Percentiles rank a stretch among this genome's conserved stretches.
phyloP scores from a whole-genome alignment of 441 rosid species.

The Eutrema salsugineum region DNA sequence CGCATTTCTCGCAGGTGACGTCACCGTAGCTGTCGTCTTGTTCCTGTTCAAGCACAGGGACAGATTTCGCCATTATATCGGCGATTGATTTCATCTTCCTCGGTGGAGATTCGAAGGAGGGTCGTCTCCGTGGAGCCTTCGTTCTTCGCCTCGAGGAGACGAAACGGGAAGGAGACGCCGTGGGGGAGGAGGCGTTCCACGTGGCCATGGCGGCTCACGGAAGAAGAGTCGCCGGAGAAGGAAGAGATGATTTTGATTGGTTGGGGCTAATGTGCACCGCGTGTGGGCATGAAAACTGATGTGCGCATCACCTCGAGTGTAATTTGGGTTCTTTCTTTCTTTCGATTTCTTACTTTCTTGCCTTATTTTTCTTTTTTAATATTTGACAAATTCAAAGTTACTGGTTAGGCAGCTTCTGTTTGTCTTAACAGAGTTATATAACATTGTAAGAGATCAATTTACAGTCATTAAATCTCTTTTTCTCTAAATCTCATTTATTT shows the following conservation, averaged over 20 bases:
- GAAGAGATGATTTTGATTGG: conserved; percentile 7
- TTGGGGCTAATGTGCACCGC: conserved; percentile 43
- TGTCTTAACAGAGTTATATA: not conserved
- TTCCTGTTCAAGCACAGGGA: conserved; percentile 39
- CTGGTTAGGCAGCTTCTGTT: not conserved
- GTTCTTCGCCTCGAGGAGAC: conserved; percentile 45
- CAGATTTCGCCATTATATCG: conserved; percentile 56
- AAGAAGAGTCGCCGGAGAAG: conserved; percentile 37
- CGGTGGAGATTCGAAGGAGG: conserved; percentile 46
- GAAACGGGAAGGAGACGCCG: conserved; percentile 33
- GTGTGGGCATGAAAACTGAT: conserved; percentile 41
- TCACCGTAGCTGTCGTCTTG: conserved; percentile 42
- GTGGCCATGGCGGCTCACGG: conserved; percentile 2
- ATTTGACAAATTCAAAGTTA: conserved; percentile 31
- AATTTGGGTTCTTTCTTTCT: conserved; percentile 2
- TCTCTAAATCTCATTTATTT: not conserved
- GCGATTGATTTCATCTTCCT: conserved; percentile 50
- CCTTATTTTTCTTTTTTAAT: not conserved
- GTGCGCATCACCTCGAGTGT: conserved; percentile 32
- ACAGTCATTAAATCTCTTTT: not conserved
- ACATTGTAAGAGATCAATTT: not conserved
- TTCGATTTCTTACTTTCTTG: too few species aligned
- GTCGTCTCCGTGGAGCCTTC: conserved; percentile 36
- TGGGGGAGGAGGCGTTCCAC: conserved; percentile 30
- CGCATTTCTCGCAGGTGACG: conserved; percentile 68